Conservation (phyloP, 140 eudicot species). For the Senecio squalidus region DNA sequence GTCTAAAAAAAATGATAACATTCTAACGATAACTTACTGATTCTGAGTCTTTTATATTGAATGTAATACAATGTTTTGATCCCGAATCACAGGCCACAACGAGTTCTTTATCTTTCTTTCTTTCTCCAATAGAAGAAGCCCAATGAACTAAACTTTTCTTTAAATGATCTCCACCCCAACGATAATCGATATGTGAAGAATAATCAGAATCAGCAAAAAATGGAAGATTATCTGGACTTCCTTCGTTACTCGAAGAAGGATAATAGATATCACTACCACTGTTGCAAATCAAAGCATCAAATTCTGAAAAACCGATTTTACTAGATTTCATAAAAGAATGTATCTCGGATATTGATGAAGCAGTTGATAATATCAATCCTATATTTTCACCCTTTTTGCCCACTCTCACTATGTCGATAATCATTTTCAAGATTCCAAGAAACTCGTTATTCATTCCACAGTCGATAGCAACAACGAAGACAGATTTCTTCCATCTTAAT, state of each 20-base stretch:
- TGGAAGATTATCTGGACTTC: slow-evolving; percentile 27
- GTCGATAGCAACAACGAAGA: slow-evolving; percentile 59
- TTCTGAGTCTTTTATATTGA: slow-evolving; percentile 39
- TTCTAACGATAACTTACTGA: slow-evolving; percentile 27
- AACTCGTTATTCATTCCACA: slow-evolving; percentile 39
- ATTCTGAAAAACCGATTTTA: slow-evolving; percentile 35
- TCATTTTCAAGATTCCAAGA: slow-evolving; percentile 25
- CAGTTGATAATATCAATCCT: slow-evolving; percentile 67
- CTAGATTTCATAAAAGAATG: slow-evolving; percentile 41
- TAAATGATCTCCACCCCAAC: slow-evolving; percentile 86
- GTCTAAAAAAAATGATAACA: background rate
- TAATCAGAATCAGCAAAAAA: slow-evolving; percentile 56
- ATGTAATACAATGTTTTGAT: slow-evolving; percentile 63
- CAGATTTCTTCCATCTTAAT: slow-evolving; percentile 44
- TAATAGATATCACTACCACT: slow-evolving; percentile 77
- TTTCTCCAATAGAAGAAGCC: slow-evolving; percentile 50
- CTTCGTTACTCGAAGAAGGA: slow-evolving; percentile 44
- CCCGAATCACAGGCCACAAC: slow-evolving; percentile 44
- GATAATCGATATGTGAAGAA: slow-evolving; percentile 68
- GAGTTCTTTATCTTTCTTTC: slow-evolving; percentile 37
- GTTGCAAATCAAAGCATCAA: slow-evolving; percentile 76
- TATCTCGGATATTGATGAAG: slow-evolving; percentile 53
- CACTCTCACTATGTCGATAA: slow-evolving; percentile 37
- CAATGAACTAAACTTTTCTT: slow-evolving; percentile 60
- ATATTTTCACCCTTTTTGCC: slow-evolving; percentile 33